Evolutionary conservation across 108 stramenopile genomes (phyloP).

Genomic region (Skeletonema menzelii): DNA sequence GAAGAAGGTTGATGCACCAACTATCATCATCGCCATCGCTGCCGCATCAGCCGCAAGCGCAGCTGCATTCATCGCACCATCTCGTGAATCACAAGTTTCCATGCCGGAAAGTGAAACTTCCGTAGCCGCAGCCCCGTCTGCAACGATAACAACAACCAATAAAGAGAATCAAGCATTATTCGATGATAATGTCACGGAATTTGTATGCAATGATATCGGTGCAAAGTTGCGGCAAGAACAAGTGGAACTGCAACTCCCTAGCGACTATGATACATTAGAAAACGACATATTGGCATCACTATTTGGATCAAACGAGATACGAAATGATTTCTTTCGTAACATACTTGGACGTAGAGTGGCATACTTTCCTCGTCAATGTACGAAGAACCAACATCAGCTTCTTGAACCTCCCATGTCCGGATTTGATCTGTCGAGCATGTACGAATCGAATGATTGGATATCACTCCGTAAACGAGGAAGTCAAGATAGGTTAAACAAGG

Average conservation of each 20-base stretch:
- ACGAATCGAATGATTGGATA: slow-evolving; percentile 20
- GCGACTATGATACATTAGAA: neutral
- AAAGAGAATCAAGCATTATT: no score
- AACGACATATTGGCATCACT: slow-evolving; percentile 15
- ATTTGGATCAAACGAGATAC: slow-evolving; percentile 8
- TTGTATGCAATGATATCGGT: slow-evolving; percentile 10
- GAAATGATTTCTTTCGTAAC: slow-evolving; percentile 9
- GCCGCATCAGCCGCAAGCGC: no score
- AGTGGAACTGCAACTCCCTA: neutral
- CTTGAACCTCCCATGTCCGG: slow-evolving; percentile 7
- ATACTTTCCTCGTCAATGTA: slow-evolving; percentile 3
- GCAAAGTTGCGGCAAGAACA: slow-evolving; percentile 5
- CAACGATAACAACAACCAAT: no score
- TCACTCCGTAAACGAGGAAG: slow-evolving; percentile 28
- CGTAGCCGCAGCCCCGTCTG: no score
- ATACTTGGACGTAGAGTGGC: slow-evolving; percentile 18
- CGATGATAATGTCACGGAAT: neutral
- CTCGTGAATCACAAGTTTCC: no score
- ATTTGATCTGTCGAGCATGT: slow-evolving; percentile 13
- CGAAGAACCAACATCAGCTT: neutral
- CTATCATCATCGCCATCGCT: no score
- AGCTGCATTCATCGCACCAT: no score
- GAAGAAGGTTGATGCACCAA: no score
- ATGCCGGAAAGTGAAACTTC: no score
- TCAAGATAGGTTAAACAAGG: slow-evolving; percentile 17